phyloP scores from a whole-genome alignment of 164 flowering plant genomes.

The Vitis cinerea region DNA sequence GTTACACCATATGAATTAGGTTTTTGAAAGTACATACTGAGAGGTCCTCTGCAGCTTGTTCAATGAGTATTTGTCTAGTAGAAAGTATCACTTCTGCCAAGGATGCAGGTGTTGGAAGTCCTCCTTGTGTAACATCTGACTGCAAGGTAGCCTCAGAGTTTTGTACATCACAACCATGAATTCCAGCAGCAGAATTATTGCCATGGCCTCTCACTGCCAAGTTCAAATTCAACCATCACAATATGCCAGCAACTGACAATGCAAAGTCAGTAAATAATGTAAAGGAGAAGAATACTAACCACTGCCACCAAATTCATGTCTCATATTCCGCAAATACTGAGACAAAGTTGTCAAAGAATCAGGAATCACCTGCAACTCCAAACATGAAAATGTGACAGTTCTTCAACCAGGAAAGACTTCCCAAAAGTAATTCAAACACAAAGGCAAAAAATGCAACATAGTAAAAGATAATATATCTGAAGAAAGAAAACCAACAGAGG shows the following conservation, averaged over 20 bases:
- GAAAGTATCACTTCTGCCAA: slow-evolving; percentile 71
- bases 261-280: neutral
- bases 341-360: slow-evolving; percentile 80
- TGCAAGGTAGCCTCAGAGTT: slow-evolving; percentile 22
- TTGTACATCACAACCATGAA: slow-evolving; percentile 22
- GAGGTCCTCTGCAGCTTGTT: slow-evolving; percentile 58
- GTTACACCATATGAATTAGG: too few relatives aligned
- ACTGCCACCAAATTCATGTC: slow-evolving; percentile 50
- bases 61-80: slow-evolving; percentile 56
- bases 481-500: neutral
- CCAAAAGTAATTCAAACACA: neutral
- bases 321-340: slow-evolving; percentile 61
- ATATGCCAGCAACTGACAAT: slow-evolving; percentile 5
- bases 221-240: slow-evolving; percentile 13
- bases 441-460: too few relatives aligned
- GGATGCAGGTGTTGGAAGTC: slow-evolving; percentile 69
- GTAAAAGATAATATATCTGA: neutral
- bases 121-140: slow-evolving; percentile 27
- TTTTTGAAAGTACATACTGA: slow-evolving; percentile 41
- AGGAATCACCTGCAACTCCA: slow-evolving; percentile 65
- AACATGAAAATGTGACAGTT: neutral
- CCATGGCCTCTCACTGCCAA: slow-evolving; percentile 37
- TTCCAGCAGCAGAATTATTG: slow-evolving; percentile 26
- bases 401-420: neutral
- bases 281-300: slow-evolving; percentile 37